Base-by-base conservation (phyloP, 2,329 filamentous ascomycete genomes). In the Metarhizium sp. region DNA sequence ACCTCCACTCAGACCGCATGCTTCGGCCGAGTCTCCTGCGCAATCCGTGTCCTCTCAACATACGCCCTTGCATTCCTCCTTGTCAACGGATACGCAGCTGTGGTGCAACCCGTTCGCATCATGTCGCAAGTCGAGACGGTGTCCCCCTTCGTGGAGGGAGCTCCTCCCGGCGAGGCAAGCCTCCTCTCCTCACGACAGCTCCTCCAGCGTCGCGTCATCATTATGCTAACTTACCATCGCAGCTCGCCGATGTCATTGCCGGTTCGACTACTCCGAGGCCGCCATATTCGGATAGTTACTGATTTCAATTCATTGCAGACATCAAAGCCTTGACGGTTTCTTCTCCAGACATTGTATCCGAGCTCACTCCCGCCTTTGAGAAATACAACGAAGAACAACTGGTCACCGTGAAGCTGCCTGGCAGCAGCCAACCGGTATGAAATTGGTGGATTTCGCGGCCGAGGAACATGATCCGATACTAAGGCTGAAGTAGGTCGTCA, bases 301-400 rank as follows among this genome's bases (percentile, higher is more conserved):
- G n/a, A 51, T 14, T 18, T 29, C 14, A 7, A 7, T 42, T 8
- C 2, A 3, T 32, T 55, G 43, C 71, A 95, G 94, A 96, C 69
- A 95, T 99, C 77, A 95, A 96, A 73, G 79, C 84, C 52, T 79
- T 99, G 47, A 90, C 91, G 18, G 76, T 82, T 59, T 83, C 87
- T 62, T 83, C 84, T 46, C 81, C 85, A 42, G 75, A 79, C 55
- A 76, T 94, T 59, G 75, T 92, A 55, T 75, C 83, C 58, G 84
- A 88, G 60, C 86, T 96, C 53, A 81, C 79, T 6, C 88, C 91
- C 0, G 91, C 94, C 0, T 95, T 96, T 70, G 79, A 92, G 73
- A 90, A 88, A 73, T 97, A 99, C 80, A 96, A 97, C 66, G 92
- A 99, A 73, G 87, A 92, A 72, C 94, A 99, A 73, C 88, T 96